These are phyloP conservation scores for Beauveria sp. DNA, from an alignment of 2,329 filamentous ascomycete genomes.

Conservation along the genomic window DNA sequence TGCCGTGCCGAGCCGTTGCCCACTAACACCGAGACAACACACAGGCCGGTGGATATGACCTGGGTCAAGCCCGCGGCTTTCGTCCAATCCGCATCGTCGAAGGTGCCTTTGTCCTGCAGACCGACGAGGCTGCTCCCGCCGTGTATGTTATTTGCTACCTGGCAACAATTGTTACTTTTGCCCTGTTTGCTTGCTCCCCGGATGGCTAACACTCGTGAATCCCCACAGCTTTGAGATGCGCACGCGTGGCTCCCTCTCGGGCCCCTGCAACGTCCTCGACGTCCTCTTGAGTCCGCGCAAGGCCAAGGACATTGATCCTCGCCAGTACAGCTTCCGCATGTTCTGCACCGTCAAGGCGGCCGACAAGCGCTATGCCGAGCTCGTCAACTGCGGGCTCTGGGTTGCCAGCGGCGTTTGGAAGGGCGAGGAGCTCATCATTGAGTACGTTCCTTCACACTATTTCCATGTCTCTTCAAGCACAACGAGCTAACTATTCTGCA, in stretches of 20 bases:
- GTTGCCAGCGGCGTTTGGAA: constrained; percentile 41
- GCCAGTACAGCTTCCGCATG: constrained; percentile 40
- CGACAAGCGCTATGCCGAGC: constrained; percentile 40
- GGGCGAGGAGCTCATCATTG: constrained; percentile 37
- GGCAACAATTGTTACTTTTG: background rate
- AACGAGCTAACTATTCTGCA: constrained; percentile 11
- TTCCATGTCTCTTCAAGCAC: background rate
- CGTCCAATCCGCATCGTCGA: constrained; percentile 36
- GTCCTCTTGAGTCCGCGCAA: constrained; percentile 29
- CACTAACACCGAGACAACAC: background rate
- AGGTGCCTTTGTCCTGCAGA: constrained; percentile 42
- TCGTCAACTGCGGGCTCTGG: constrained; percentile 43
- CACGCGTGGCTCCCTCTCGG: constrained; percentile 39
- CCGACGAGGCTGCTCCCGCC: constrained; percentile 38
- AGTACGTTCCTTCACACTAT: constrained; percentile 25
- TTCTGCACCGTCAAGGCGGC: constrained; percentile 43
- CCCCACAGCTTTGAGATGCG: constrained; percentile 32
- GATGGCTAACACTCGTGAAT: background rate
- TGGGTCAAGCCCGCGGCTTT: constrained; percentile 33
- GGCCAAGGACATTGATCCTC: constrained; percentile 32
- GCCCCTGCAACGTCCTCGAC: constrained; percentile 36
- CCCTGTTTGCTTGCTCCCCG: background rate
- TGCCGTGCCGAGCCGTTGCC: background rate
- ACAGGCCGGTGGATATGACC: constrained; percentile 34
- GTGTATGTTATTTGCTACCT: constrained; percentile 23